Evolutionary conservation across 2,329 filamentous ascomycete species (phyloP).

Genomic region (Lasiodiplodia hormozganensis): DNA sequence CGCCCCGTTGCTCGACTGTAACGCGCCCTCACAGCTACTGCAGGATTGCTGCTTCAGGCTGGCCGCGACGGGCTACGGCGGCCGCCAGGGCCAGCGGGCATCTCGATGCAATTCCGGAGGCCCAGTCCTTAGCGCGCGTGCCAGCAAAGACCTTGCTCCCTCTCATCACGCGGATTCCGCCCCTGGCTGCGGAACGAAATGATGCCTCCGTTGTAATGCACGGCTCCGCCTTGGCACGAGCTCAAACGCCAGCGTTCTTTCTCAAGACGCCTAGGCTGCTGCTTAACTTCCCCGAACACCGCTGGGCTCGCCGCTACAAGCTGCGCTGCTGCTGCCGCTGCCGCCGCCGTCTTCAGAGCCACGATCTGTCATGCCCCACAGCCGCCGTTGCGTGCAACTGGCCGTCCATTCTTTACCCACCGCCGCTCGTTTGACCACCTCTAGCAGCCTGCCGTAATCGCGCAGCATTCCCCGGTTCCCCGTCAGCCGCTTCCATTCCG

Average conservation of each 20-base stretch:
- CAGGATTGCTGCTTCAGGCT: slow-evolving; percentile 13
- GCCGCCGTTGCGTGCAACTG: slow-evolving; percentile 21
- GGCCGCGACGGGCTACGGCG: not conserved
- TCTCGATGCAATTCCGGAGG: slow-evolving; percentile 17
- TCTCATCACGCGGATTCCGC: slow-evolving; percentile 2
- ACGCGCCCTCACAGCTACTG: slow-evolving; percentile 1
- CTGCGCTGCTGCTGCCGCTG: slow-evolving; percentile 23
- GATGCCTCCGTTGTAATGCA: slow-evolving; percentile 24
- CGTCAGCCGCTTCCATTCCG: slow-evolving; percentile 20
- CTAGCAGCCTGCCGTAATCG: not conserved
- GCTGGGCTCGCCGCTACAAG: slow-evolving; percentile 13
- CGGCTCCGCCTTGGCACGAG: slow-evolving; percentile 25
- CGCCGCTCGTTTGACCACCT: slow-evolving; percentile 24
- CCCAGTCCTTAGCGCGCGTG: slow-evolving; percentile 4
- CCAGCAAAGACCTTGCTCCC: slow-evolving; percentile 6
- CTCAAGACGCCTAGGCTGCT: slow-evolving; percentile 25
- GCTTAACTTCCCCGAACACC: slow-evolving; percentile 16
- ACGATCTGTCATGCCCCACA: slow-evolving; percentile 18
- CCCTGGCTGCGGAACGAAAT: slow-evolving; percentile 19
- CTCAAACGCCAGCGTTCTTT: slow-evolving; percentile 20
- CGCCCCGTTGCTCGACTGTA: not conserved
- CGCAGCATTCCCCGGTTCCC: slow-evolving; percentile 15
- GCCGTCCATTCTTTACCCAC: slow-evolving; percentile 24
- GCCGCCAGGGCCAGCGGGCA: not conserved
- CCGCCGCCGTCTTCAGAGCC: slow-evolving; percentile 1